A percentile compares a stretch with the other conserved stretches of the same genome.
phyloP scores from a whole-genome alignment of 2,329 filamentous ascomycete genomes.

The Epichloe hybrida region DNA sequence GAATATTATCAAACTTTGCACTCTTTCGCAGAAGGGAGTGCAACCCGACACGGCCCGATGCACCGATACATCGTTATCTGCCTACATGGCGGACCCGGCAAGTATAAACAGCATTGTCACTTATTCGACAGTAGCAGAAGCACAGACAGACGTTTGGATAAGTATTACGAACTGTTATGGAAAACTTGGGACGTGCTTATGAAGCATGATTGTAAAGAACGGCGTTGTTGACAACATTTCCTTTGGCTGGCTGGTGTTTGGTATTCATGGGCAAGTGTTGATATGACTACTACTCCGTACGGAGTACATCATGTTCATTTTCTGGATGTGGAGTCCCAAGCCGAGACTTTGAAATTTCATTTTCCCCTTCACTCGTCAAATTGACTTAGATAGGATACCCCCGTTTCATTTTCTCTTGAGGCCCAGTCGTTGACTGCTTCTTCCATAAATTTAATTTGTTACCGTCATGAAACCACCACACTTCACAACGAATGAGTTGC shows the following conservation, averaged over 20 bases:
- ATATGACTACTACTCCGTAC: not conserved
- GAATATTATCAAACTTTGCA: not conserved
- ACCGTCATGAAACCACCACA: not conserved
- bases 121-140: not conserved
- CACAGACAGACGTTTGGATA: not conserved
- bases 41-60: not conserved
- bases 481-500: constrained; percentile 17
- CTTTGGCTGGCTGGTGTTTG: not conserved
- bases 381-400: constrained; percentile 29
- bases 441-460: constrained; percentile 3
- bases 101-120: constrained; percentile 3
- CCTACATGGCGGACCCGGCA: not conserved
- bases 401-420: constrained; percentile 9
- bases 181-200: constrained; percentile 3
- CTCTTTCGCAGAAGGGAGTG: not conserved
- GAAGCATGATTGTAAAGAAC: constrained; percentile 14
- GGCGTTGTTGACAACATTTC: constrained; percentile 1
- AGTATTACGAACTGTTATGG: constrained; percentile 2
- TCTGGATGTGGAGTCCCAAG: constrained; percentile 8
- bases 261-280: not conserved
- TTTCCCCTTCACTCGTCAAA: not conserved
- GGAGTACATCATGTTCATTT: not conserved
- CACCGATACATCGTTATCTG: not conserved
- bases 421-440: constrained; percentile 1
- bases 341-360: constrained; percentile 9